Evolutionary conservation across 73 alveolate species (phyloP).

Genomic region (Paramecium octaurelia): DNA sequence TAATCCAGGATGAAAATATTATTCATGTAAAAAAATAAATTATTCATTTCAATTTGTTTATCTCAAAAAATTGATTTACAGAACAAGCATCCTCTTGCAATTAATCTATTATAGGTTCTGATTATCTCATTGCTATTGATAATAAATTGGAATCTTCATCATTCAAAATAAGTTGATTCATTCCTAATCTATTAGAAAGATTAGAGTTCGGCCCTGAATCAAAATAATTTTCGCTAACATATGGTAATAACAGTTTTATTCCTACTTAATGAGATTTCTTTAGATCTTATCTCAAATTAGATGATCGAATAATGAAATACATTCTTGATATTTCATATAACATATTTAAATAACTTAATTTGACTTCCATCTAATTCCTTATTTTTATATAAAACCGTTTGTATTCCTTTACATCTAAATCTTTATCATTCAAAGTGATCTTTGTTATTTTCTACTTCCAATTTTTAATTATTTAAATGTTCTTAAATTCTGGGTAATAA

Average conservation of each 20-base stretch:
- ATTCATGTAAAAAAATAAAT: not conserved
- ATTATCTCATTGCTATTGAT: not conserved
- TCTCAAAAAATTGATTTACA: not conserved
- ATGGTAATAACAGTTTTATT: not conserved
- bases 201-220: not conserved
- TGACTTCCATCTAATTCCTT: not conserved
- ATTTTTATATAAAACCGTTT: not conserved
- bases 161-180: not conserved
- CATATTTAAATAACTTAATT: not conserved
- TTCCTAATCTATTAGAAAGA: not conserved
- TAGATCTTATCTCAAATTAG: not conserved
- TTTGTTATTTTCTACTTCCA: not conserved
- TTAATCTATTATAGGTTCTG: not conserved
- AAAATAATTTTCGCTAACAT: not conserved
- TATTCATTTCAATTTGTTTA: not conserved
- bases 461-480: not conserved
- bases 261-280: not conserved
- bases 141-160: not conserved
- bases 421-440: not conserved
- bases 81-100: not conserved
- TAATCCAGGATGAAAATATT: no score
- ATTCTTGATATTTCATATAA: not conserved
- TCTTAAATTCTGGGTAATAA: slow-evolving; percentile 4
- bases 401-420: not conserved
- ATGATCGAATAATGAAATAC: not conserved